Conservation (phyloP, 78 protist genomes). For the Ministeria vibrans region DNA sequence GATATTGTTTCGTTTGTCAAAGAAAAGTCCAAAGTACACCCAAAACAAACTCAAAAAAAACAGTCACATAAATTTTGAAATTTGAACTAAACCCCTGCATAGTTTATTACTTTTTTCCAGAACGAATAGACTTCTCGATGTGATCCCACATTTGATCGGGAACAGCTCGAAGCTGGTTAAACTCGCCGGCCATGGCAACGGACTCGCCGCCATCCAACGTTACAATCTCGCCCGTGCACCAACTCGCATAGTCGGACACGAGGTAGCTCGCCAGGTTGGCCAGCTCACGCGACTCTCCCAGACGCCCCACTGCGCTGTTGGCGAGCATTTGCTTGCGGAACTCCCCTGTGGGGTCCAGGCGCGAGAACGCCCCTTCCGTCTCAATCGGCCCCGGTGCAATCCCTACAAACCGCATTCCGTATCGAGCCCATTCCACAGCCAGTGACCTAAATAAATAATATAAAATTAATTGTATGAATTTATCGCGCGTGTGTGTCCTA, state of each 20-base stretch:
- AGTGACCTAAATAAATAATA: no score
- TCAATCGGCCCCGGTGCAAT: conserved; percentile 16
- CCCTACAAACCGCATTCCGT: conserved; percentile 4
- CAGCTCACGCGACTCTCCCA: conserved; percentile 11
- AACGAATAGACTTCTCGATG: neutral
- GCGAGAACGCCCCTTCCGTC: conserved; percentile 9
- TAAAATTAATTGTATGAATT: no score
- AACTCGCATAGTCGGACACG: conserved; percentile 8
- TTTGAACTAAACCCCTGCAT: no score
- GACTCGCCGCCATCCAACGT: conserved; percentile 22
- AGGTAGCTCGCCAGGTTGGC: conserved; percentile 11
- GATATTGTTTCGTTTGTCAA: no score
- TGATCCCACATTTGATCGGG: neutral
- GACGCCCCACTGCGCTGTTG: neutral
- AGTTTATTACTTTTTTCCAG: neutral
- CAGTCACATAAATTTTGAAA: no score
- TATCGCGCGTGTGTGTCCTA: no score
- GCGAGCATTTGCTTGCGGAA: neutral
- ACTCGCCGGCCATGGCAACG: conserved; percentile 4
- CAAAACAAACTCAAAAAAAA: no score
- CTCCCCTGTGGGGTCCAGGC: conserved; percentile 11
- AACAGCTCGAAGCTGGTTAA: neutral
- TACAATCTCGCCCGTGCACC: conserved; percentile 11
- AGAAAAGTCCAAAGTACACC: no score
- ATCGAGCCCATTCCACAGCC: conserved; percentile 3